Evolutionary conservation across 352 stramenopile species (phyloP).

Genomic region (Elongisporangium prolatum): DNA sequence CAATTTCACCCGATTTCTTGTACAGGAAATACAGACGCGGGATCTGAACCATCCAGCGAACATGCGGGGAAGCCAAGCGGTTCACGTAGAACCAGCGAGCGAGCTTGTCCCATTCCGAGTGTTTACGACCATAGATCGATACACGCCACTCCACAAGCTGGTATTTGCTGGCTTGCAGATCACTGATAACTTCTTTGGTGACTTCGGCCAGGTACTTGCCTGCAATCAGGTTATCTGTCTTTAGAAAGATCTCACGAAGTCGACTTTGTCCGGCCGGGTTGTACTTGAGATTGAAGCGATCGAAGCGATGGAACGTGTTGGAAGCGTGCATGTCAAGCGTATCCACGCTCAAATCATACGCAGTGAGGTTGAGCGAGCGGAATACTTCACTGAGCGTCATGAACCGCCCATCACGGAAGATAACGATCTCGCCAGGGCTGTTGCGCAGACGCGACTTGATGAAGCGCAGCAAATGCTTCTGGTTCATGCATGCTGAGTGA

Average conservation of each 20-base stretch:
- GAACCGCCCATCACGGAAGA: slow-evolving; percentile 93
- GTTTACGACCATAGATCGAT: slow-evolving; percentile 92
- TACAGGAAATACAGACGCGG: slow-evolving; percentile 97
- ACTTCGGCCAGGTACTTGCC: slow-evolving; percentile 95
- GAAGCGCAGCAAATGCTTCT: slow-evolving; percentile 93
- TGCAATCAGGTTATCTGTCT: slow-evolving; percentile 97
- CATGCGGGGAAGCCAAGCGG: slow-evolving; percentile 88
- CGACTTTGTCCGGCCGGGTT: slow-evolving; percentile 93
- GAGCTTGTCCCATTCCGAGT: slow-evolving; percentile 96
- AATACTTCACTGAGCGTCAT: slow-evolving; percentile 96
- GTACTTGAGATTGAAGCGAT: slow-evolving; percentile 99
- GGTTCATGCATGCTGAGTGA: slow-evolving; percentile 95
- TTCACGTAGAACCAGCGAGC: slow-evolving; percentile 96
- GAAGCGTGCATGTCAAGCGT: slow-evolving; percentile 99
- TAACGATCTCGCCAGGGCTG: slow-evolving; percentile 91
- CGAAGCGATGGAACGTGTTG: slow-evolving; percentile 99
- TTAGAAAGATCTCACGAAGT: slow-evolving; percentile 98
- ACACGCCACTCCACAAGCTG: slow-evolving; percentile 93
- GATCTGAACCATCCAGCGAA: slow-evolving; percentile 98
- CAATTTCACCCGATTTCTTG: slow-evolving; percentile 86
- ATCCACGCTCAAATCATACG: slow-evolving; percentile 98
- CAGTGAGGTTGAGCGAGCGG: slow-evolving; percentile 90
- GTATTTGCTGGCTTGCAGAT: slow-evolving; percentile 91
- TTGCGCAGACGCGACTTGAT: slow-evolving; percentile 83
- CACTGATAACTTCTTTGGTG: slow-evolving; percentile 91